Percentiles rank a stretch among this genome's conserved stretches.
These are phyloP conservation scores for Moniliophthora roreri DNA, from an alignment of 1,284 basidiomycete species.

Conservation along the genomic window DNA sequence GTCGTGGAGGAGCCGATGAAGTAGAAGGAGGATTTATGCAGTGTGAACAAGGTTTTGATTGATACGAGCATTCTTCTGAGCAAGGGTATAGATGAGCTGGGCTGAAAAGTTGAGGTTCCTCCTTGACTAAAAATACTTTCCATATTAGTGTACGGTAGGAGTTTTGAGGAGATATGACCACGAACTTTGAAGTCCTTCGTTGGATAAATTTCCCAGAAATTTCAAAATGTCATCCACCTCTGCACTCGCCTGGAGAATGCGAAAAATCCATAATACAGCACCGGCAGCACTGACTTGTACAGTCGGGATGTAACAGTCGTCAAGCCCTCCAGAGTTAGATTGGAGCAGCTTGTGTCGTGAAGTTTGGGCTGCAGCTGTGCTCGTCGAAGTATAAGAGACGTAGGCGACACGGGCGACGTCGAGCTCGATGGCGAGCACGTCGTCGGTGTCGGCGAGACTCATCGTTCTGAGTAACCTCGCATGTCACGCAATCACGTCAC, in stretches of 20 bases:
- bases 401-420: background rate
- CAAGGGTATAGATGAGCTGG: conserved; percentile 42
- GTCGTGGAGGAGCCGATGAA: conserved; percentile 18
- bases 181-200: background rate
- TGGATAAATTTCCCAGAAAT: background rate
- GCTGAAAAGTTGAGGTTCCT: background rate
- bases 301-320: background rate
- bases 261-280: background rate
- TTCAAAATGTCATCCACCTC: background rate
- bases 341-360: background rate
- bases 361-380: background rate
- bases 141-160: too few species aligned
- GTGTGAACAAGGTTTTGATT: conserved; percentile 38
- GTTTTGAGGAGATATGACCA: background rate
- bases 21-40: conserved; percentile 32
- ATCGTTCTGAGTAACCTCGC: too few species aligned
- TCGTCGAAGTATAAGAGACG: background rate
- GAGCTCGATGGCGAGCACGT: conserved; percentile 12
- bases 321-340: background rate
- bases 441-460: conserved; percentile 1
- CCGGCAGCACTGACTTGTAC: conserved; percentile 1
- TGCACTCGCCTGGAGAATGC: background rate
- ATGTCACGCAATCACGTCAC: too few species aligned
- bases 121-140: background rate
- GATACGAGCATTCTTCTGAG: conserved; percentile 42